These are phyloP conservation scores for Blepharisma undulans DNA, from an alignment of 169 alveolate species.

Conservation along the genomic window DNA sequence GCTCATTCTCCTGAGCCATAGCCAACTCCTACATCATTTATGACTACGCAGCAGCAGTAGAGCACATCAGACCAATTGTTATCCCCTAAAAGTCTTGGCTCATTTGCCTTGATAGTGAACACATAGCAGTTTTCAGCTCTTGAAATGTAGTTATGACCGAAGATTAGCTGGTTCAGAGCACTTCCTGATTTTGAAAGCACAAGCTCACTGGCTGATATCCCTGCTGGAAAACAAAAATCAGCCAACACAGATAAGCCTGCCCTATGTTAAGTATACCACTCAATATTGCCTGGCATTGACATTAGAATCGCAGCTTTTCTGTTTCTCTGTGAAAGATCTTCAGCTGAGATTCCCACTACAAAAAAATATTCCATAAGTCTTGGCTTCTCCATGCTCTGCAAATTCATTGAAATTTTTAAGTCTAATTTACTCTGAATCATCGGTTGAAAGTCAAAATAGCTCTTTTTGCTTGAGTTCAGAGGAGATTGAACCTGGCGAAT, in stretches of 20 bases:
- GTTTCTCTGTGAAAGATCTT: not conserved
- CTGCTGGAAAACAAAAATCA: constrained; percentile 43
- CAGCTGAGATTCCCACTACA: not conserved
- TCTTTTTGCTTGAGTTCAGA: not conserved
- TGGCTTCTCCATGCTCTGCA: not conserved
- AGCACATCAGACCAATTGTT: not conserved
- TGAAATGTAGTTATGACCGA: not conserved
- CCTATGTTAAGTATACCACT: not conserved
- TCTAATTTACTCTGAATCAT: not conserved
- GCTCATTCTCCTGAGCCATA: not conserved
- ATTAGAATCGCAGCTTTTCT: not conserved
- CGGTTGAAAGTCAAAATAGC: not conserved
- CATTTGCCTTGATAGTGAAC: constrained; percentile 34
- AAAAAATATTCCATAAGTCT: not conserved
- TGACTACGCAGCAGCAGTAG: constrained; percentile 23
- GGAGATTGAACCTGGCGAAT: not conserved
- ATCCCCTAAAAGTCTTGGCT: not conserved
- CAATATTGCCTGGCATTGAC: not conserved
- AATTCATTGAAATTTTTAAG: not conserved
- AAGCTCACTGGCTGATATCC: not conserved
- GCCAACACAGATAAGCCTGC: not conserved
- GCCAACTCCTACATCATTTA: constrained; percentile 8
- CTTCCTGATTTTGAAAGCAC: constrained; percentile 4
- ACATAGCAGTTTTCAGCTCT: constrained; percentile 24
- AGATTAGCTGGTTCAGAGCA: constrained; percentile 16